phyloP scores from a whole-genome alignment of 441 rosid species.

The Gossypium schwendimanii region DNA sequence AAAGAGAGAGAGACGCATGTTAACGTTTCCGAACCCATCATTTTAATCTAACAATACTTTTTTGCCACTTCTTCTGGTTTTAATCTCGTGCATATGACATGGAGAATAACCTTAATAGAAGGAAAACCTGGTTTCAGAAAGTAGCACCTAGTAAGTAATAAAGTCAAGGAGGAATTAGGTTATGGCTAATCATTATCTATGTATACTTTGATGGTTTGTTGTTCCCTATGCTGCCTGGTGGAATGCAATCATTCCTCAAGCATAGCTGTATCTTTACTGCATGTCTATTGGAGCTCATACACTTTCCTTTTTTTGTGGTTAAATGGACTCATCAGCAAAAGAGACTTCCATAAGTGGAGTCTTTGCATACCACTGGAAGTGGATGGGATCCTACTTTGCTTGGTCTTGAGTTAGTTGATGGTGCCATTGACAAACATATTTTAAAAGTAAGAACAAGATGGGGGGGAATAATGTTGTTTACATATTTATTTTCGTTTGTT shows the following conservation, averaged over 20 bases:
- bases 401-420: not conserved
- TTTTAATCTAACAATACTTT: not conserved
- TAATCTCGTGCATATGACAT: not conserved
- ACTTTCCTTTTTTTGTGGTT: not conserved
- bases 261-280: slow-evolving; percentile 1
- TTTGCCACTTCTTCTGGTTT: not conserved
- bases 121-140: not conserved
- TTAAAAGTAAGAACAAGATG: not conserved
- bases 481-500: not conserved
- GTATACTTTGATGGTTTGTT: not conserved
- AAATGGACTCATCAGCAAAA: not conserved
- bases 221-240: not conserved
- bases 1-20: not conserved
- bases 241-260: not conserved
- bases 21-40: not conserved
- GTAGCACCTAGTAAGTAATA: not conserved
- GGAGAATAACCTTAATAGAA: slow-evolving; percentile 1
- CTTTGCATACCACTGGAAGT: not conserved
- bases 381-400: not conserved
- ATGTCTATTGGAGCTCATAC: not conserved
- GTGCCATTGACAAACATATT: not conserved
- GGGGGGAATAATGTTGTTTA: not conserved
- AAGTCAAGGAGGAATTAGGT: not conserved
- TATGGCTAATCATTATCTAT: not conserved
- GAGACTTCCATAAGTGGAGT: not conserved